Base-by-base conservation (phyloP, 306 rosid genomes). In the Echinosophora koreensis region DNA sequence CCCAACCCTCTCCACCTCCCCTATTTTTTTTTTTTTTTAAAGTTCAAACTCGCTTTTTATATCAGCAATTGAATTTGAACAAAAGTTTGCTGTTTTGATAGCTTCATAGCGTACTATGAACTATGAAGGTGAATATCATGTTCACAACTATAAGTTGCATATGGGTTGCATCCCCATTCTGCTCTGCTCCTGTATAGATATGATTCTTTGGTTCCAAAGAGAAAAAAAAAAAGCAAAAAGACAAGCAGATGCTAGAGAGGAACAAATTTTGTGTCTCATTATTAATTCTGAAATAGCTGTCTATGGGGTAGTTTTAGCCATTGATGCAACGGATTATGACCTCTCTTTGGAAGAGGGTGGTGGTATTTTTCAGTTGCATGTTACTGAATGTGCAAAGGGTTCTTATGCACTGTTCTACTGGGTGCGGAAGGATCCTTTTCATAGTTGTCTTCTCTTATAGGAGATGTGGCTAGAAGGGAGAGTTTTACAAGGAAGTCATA, bases 321-420 rank as follows among this genome's bases (percentile, higher is more conserved):
- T 63, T 22, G 61, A 74, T 50, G 63, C 32, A 50, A 32, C n/a
- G 11, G 49, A 47, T 8, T 47, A 2, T 28, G 58, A 59, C 78
- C 55, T 9, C 75, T 32, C 46, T 58, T 22, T 71, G 60, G 51
- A 55, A 37, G 41, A 41, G 27, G 32, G 58, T 73, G 22, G 58
- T 59, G 3, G 35, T 9, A 1, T 32, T 32, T 58, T 28, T 27
- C 32, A 8, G 9, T 57, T 27, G 6, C 35, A 14, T 58, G 4
- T 51, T 52, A 35, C 30, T 41, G 66, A 72, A 37, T 57, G 30
- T 73, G 42, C 49, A 77, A 42, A 41, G 0, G 14, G 15, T 16
- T 65, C 61, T 52, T 66, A 16, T 77, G 10, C 4, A 1, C 52
- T 30, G 6, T 44, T 58, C 59, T 46, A 15, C 8, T 74, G 17